phyloP scores from a whole-genome alignment of 106 monocot species.

The Acorus calamus region DNA sequence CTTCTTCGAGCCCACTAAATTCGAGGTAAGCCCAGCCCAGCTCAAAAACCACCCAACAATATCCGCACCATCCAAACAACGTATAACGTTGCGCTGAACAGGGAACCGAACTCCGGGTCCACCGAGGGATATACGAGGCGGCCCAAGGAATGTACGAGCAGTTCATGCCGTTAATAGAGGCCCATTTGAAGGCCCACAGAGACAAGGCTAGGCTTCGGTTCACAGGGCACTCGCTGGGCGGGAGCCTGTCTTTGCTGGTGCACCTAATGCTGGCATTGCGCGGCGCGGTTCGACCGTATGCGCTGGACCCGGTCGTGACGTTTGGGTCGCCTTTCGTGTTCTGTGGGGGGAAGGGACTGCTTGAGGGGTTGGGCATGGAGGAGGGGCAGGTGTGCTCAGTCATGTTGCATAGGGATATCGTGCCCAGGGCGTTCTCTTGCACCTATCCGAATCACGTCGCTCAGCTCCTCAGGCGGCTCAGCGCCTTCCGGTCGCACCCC shows the following conservation, averaged over 20 bases:
- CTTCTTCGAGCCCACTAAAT: slow-evolving; percentile 79
- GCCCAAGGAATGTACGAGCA: slow-evolving; percentile 90
- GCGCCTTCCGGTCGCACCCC: slow-evolving; percentile 51
- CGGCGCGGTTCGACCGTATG: slow-evolving; percentile 8
- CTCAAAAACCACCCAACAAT: not conserved
- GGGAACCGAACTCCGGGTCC: slow-evolving; percentile 60
- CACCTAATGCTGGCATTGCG: slow-evolving; percentile 65
- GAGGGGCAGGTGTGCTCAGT: slow-evolving; percentile 43
- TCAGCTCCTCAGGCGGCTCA: slow-evolving; percentile 57
- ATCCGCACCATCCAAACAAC: not conserved
- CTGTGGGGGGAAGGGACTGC: slow-evolving; percentile 44
- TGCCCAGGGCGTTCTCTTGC: slow-evolving; percentile 89
- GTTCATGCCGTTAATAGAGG: slow-evolving; percentile 50
- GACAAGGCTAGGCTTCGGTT: slow-evolving; percentile 48
- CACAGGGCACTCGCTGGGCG: slow-evolving; percentile 84
- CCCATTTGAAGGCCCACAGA: slow-evolving; percentile 34
- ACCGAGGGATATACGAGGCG: slow-evolving; percentile 96
- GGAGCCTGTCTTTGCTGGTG: slow-evolving; percentile 72
- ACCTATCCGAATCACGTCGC: slow-evolving; percentile 59
- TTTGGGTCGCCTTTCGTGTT: slow-evolving; percentile 81
- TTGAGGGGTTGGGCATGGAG: slow-evolving; percentile 41
- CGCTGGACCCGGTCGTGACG: slow-evolving; percentile 66
- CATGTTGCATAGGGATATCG: slow-evolving; percentile 89
- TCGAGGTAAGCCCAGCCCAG: slow-evolving; percentile 44
- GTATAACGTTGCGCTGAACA: slow-evolving; percentile 1